Conservation (phyloP, 2,329 filamentous ascomycete genomes). For the Botryosphaeria dothidea region DNA sequence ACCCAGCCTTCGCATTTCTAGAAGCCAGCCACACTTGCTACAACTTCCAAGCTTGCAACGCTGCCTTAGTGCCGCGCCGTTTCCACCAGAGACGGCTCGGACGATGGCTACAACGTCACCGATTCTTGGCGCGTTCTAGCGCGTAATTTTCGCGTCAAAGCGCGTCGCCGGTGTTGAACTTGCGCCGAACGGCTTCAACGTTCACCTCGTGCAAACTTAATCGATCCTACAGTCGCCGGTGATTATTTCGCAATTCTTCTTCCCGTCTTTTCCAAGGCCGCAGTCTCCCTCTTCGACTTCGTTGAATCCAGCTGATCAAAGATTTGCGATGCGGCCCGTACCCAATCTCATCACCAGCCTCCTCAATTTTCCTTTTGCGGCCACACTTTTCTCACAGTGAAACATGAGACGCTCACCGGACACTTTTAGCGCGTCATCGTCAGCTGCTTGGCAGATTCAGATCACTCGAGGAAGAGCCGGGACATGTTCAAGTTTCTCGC, state of each 20-base stretch:
- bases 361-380: neutral
- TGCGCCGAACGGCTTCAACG: neutral
- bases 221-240: too few species aligned
- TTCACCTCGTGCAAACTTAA: neutral
- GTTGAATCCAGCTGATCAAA: neutral
- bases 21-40: slow-evolving; percentile 3
- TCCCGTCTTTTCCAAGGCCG: too few species aligned
- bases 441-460: neutral
- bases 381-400: neutral
- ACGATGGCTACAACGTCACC: neutral
- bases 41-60: neutral
- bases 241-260: too few species aligned
- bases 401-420: neutral
- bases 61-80: neutral
- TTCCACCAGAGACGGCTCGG: neutral
- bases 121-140: neutral
- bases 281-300: neutral
- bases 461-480: too few species aligned
- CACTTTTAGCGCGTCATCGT: neutral
- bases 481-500: too few species aligned
- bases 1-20: slow-evolving; percentile 3
- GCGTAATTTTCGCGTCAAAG: neutral
- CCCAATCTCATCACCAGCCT: neutral
- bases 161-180: neutral
- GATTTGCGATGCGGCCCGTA: neutral